These are phyloP conservation scores for Penicillium crustosum DNA, from an alignment of 2,329 filamentous ascomycete species.

Conservation along the genomic window DNA sequence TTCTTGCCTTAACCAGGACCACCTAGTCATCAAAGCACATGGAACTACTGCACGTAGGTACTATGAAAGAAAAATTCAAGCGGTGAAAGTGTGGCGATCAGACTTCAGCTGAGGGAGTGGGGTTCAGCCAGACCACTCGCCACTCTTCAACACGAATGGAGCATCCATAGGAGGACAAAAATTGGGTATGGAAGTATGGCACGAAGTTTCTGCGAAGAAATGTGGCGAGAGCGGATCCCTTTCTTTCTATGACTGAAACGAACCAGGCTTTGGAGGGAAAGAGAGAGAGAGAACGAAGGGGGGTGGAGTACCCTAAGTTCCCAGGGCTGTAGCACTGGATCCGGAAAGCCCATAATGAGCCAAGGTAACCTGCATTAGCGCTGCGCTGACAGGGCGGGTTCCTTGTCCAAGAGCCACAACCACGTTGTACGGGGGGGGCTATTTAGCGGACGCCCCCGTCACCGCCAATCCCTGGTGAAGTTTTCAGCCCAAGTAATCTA, in stretches of 20 bases:
- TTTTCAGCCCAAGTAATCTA: conserved; percentile 1
- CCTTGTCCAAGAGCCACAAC: conserved; percentile 27
- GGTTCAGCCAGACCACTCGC: conserved; percentile 19
- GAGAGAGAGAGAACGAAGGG: conserved; percentile 14
- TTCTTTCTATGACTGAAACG: not conserved
- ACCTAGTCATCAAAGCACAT: conserved; percentile 25
- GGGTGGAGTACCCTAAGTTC: conserved; percentile 33
- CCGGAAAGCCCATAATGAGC: conserved; percentile 28
- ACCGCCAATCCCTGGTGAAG: conserved; percentile 15
- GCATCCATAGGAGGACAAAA: conserved; percentile 5
- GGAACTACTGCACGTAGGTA: conserved; percentile 25
- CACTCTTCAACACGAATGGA: conserved; percentile 20
- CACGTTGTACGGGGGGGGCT: conserved; percentile 22
- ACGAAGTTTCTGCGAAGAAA: not conserved
- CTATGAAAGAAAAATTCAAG: conserved; percentile 12
- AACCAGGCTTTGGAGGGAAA: not conserved
- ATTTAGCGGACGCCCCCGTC: conserved; percentile 11
- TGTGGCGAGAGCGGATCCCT: conserved; percentile 22
- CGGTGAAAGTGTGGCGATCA: conserved; percentile 29
- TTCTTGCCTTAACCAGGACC: not conserved
- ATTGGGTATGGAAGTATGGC: conserved; percentile 2
- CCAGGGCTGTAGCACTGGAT: conserved; percentile 41
- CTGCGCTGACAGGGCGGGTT: conserved; percentile 29
- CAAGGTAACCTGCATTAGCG: conserved; percentile 43
- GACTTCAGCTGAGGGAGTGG: conserved; percentile 30